Evolutionary conservation across 2,329 filamentous ascomycete species (phyloP), one percentile per base, ranked within the genome.

Genomic region (Verticillium longisporum): DNA sequence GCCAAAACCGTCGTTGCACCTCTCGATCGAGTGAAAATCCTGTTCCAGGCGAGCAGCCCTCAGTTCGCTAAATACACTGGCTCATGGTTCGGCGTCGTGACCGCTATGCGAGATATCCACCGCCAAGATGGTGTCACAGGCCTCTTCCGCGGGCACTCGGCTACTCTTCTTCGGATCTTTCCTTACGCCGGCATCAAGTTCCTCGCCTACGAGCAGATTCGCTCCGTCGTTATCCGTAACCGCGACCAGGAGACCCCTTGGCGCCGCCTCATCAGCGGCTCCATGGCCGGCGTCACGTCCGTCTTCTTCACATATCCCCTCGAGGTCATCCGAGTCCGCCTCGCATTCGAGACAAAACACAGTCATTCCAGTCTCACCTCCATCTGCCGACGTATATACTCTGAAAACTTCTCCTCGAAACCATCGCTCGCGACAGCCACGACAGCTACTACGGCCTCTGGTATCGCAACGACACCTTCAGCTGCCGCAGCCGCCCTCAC

Each of bases 111-210:
- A 67, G 90, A 93, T 68, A 98, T 99, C 65, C 91, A 95, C 68
- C 77, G 74, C 26, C 80, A 85, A 55, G 90, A 96, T 64, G 95
- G 95, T 41, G 66, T 84, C 1, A 73, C 80, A 11, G 95, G 95
- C 1, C 82, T 99, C 6, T 99, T 92, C 77, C 89, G 95, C 59
- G 95, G 95, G 6, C 95, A 99, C 74, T 97, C 92, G 4, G 95
- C 93, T 2, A 99, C 95, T 0, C 80, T 99, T 2, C 82, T 98
- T 59, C 88, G 95, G 65, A 96, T 99, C 65, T 99, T 98, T 69
- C 95, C 95, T 6, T 99, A 99, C 74, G 95, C 94, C 15, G 94
- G 91, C 55, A 97, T 98, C 76, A 99, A 99, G 72, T 99, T 99
- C 71, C 84, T 99, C 53, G 93, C 94, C 55, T 99, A 99, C 78